Percentiles rank a stretch among this genome's conserved stretches.
Evolutionary conservation across 192 early-diverging fungal species (phyloP).

Genomic region (Chytriomyces sp.): DNA sequence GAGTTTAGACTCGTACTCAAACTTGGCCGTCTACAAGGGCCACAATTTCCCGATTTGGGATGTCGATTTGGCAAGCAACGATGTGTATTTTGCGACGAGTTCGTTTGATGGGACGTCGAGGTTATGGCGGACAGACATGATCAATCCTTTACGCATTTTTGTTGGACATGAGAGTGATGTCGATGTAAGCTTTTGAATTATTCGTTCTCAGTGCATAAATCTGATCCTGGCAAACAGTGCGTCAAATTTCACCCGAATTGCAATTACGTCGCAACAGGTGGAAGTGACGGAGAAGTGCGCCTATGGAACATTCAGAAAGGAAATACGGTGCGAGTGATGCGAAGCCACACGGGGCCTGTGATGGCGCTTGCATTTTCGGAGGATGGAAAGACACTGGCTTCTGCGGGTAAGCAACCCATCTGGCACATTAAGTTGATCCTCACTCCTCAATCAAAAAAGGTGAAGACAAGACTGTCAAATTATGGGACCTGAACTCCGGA

Average conservation of each 20-base stretch:
- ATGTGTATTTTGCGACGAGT: conserved; percentile 96
- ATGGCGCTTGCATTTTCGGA: conserved; percentile 87
- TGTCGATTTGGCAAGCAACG: conserved; percentile 85
- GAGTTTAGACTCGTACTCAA: conserved; percentile 88
- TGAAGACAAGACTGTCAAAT: conserved; percentile 76
- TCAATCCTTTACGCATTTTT: conserved; percentile 94
- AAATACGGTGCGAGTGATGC: conserved; percentile 85
- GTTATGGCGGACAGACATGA: conserved; percentile 96
- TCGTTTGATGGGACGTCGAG: conserved; percentile 94
- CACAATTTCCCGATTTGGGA: conserved; percentile 99
- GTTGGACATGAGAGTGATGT: conserved; percentile 98
- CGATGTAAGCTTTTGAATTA: conserved; percentile 85
- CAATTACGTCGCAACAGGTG: conserved; percentile 93
- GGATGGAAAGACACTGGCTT: conserved; percentile 88
- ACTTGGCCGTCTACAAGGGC: conserved; percentile 94
- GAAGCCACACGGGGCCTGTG: conserved; percentile 83
- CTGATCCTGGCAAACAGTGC: conserved; percentile 48
- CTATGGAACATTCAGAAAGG: conserved; percentile 96
- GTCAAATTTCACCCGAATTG: conserved; percentile 98
- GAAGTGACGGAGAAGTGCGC: conserved; percentile 83
- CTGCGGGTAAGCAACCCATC: conserved; percentile 66
- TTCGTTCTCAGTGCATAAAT: conserved; percentile 40
- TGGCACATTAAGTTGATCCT: conserved; percentile 19
- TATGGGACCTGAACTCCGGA: conserved; percentile 93
- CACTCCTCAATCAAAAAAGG: conserved; percentile 47